These are phyloP conservation scores for Fraxinus nigra DNA, from an alignment of 305 asterid species.

Conservation along the genomic window DNA sequence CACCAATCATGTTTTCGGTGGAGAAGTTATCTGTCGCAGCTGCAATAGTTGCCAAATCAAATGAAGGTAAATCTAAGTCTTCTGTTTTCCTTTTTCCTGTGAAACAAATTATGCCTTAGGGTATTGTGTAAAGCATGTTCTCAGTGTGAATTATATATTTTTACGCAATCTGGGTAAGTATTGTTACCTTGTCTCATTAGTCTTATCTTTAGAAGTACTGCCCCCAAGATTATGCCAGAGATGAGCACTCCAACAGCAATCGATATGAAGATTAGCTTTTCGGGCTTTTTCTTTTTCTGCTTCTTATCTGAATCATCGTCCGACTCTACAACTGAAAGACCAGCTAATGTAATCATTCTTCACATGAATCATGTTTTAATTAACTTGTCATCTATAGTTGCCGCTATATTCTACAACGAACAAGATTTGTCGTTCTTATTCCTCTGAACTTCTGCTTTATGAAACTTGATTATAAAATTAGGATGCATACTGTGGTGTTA, in stretches of 20 bases:
- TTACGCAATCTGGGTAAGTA: neutral
- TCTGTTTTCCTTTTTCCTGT: neutral
- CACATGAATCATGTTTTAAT: neutral
- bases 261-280: conserved; percentile 9
- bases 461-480: neutral
- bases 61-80: neutral
- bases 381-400: neutral
- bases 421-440: neutral
- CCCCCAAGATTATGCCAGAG: conserved; percentile 11
- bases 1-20: neutral
- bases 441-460: neutral
- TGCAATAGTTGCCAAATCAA: neutral
- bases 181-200: conserved; percentile 11
- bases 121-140: neutral
- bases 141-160: neutral
- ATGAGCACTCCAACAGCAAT: conserved; percentile 22
- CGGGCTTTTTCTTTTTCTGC: neutral
- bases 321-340: neutral
- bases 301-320: neutral
- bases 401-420: neutral
- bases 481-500: neutral
- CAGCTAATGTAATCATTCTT: neutral
- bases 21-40: conserved; percentile 7
- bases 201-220: conserved; percentile 5
- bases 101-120: neutral